Base-by-base conservation (phyloP, 2,329 filamentous ascomycete species). In the Exophiala spinifera region DNA sequence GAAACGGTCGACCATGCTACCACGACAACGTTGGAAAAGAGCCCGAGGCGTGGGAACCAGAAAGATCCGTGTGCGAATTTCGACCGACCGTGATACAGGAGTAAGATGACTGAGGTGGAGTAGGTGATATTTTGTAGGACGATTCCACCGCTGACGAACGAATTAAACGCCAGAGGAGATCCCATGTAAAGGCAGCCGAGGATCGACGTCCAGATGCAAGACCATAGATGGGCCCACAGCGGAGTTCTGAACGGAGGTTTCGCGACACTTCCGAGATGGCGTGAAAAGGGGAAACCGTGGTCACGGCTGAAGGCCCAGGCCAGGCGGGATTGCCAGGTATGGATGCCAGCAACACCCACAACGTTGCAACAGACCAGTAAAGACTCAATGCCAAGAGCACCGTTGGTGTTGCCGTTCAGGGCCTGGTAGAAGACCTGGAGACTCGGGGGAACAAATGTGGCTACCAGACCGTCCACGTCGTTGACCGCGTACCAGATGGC, bases 101-200 rank as follows among this genome's bases (percentile, higher is more conserved):
- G 42, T 3, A 10, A 23, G 19, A 23, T 10, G 3, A 23, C 21
- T 11, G 42, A 3, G 17, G 25, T 45, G 36, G 14, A 6, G 13
- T 39, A 31, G 28, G 7, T 31, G 28, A 31, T 31, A 10, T 31
- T 10, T 11, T 10, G 28, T 10, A 31, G 11, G 3, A 11, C 3
- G 10, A 31, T 31, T 6, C 6, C 11, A 6, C 7, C 28, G 6
- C 7, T 6, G 4, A 31, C 11, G 10, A 31, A 10, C 4, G 55
- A 47, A 34, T 50, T 50, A 66, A 83, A 83, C 2, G 79, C 80
- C 5, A 45, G 11, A 10, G 36, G 31, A 13, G 33, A 51, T 19
- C 45, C 56, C 15, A 59, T 25, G 21, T 80, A 79, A 56, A 83
- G 46, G 33, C 34, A 53, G 31, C 52, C 52, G n/a, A 39, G 23